Conservation (phyloP, 1,284 basidiomycete genomes). For the Dichomitus squalens region DNA sequence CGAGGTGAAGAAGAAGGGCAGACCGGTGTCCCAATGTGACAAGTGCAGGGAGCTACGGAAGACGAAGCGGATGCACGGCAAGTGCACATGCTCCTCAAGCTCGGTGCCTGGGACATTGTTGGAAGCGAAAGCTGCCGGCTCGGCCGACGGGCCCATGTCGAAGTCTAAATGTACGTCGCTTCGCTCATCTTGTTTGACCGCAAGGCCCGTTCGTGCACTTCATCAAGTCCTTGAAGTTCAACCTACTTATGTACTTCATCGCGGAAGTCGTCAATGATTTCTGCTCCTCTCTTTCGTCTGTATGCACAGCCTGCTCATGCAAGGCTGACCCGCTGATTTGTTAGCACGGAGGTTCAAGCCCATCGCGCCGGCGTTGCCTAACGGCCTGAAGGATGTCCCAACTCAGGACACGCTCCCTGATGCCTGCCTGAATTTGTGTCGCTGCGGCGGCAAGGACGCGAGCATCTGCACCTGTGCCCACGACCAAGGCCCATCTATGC, state of each 20-base stretch:
- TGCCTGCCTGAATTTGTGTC: conserved; percentile 54
- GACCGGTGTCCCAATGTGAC: conserved; percentile 80
- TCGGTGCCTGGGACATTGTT: conserved; percentile 12
- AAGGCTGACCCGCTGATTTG: neutral
- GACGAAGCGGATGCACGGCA: conserved; percentile 73
- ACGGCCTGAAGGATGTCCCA: conserved; percentile 28
- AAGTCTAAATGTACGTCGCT: conserved; percentile 13
- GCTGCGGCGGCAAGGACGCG: conserved; percentile 49
- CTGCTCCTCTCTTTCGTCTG: no score
- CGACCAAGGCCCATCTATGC: conserved; percentile 4
- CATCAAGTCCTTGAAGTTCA: neutral
- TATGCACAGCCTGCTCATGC: no score
- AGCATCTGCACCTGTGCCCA: conserved; percentile 55
- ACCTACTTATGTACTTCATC: no score
- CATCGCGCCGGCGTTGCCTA: conserved; percentile 33
- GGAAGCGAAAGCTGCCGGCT: neutral
- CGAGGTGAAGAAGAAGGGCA: conserved; percentile 82
- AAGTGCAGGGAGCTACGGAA: conserved; percentile 78
- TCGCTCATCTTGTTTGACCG: neutral
- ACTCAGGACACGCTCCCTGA: conserved; percentile 4
- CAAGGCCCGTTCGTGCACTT: neutral
- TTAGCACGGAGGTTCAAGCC: conserved; percentile 29
- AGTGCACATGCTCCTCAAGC: conserved; percentile 52
- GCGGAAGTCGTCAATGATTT: no score
- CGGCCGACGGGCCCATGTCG: neutral